These are phyloP conservation scores for Pythium scleroteichum DNA, from an alignment of 352 stramenopile species.

Conservation along the genomic window DNA sequence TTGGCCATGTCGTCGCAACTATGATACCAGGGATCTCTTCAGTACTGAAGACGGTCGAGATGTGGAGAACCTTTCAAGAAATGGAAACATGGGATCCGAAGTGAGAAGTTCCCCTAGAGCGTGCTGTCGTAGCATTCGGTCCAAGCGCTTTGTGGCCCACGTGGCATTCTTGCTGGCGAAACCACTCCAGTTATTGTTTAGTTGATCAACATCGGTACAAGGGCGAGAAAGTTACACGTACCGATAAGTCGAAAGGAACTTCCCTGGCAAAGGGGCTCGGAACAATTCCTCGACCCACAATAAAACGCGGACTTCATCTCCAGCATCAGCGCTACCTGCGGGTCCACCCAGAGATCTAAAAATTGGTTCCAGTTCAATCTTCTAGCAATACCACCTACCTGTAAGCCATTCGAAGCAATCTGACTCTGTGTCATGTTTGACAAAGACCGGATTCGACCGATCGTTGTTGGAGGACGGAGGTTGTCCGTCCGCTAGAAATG, in stretches of 20 bases:
- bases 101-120: neutral
- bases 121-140: neutral
- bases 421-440: neutral
- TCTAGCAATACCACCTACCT: neutral
- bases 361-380: neutral
- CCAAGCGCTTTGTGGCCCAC: neutral
- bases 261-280: conserved; percentile 2
- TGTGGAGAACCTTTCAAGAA: neutral
- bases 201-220: too few relatives aligned
- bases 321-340: neutral
- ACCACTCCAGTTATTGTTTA: too few relatives aligned
- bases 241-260: conserved; percentile 8
- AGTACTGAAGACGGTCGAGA: neutral
- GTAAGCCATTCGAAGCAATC: neutral
- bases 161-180: too few relatives aligned
- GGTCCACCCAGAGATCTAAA: neutral
- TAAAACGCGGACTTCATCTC: neutral
- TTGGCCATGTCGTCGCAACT: neutral
- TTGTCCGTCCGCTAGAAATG: neutral
- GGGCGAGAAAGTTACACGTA: neutral
- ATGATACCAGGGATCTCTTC: neutral
- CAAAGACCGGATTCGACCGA: neutral
- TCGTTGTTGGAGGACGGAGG: neutral
- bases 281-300: conserved; percentile 21
- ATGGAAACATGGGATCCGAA: neutral